A percentile compares a stretch with the other conserved stretches of the same genome.
Evolutionary conservation across 2,329 filamentous ascomycete genomes (phyloP).

Genomic region (Colletotrichum nymphaeae): DNA sequence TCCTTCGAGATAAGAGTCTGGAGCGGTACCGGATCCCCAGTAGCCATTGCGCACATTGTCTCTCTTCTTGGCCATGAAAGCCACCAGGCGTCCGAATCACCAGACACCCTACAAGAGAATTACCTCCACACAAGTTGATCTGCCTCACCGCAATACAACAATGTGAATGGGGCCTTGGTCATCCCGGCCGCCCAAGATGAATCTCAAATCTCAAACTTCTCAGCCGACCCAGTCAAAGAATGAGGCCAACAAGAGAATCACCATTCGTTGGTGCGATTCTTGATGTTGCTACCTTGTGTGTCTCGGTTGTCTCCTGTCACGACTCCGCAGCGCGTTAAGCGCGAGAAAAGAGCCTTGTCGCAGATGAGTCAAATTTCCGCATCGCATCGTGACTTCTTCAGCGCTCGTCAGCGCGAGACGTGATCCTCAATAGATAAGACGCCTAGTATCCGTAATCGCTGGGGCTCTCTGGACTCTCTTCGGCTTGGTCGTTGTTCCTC

Average conservation of each 20-base stretch:
- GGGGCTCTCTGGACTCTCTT: not conserved
- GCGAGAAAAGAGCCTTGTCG: slow-evolving; percentile 19
- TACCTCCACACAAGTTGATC: slow-evolving; percentile 30
- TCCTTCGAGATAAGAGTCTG: slow-evolving; percentile 29
- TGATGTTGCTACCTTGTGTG: not conserved
- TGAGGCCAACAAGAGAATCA: slow-evolving; percentile 1
- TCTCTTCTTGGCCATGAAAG: not conserved
- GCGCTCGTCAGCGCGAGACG: slow-evolving; percentile 23
- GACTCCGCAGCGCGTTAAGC: slow-evolving; percentile 27
- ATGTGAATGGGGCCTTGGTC: not conserved
- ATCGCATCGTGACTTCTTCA: slow-evolving; percentile 32
- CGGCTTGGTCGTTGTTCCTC: slow-evolving; percentile 4
- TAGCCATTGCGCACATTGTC: not conserved
- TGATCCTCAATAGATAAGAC: slow-evolving; percentile 33
- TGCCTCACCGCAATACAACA: slow-evolving; percentile 27
- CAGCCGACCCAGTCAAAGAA: not conserved
- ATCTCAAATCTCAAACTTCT: slow-evolving; percentile 14
- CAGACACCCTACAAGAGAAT: slow-evolving; percentile 26
- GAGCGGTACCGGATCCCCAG: slow-evolving; percentile 28
- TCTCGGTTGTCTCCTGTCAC: not conserved
- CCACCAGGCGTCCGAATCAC: slow-evolving; percentile 17
- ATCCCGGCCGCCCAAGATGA: slow-evolving; percentile 4
- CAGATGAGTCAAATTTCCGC: slow-evolving; percentile 27
- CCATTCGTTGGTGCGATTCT: not conserved
- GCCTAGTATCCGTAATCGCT: slow-evolving; percentile 4